Evolutionary conservation across 129 eudicot genomes (phyloP).

Genomic region (Helichrysum umbraculigerum): DNA sequence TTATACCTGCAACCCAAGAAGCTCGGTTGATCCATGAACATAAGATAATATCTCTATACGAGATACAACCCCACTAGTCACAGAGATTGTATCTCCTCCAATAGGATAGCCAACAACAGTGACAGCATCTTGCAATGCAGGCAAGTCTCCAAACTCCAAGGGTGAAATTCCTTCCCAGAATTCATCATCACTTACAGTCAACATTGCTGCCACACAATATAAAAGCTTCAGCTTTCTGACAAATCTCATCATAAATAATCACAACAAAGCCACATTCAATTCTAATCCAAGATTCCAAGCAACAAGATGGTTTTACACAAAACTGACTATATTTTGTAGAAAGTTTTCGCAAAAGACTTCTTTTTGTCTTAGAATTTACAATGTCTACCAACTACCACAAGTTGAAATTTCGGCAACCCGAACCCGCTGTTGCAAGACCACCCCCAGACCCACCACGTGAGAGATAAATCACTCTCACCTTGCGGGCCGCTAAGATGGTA

Average conservation of each 20-base stretch:
- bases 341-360: constrained; percentile 8
- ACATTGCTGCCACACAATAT: constrained; percentile 42
- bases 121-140: constrained; percentile 62
- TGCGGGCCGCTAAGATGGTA: too few relatives aligned
- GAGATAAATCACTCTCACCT: too few relatives aligned
- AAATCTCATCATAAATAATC: neutral
- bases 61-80: constrained; percentile 68
- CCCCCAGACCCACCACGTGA: too few relatives aligned
- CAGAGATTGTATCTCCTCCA: constrained; percentile 67
- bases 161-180: constrained; percentile 64
- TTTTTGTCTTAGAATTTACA: constrained; percentile 2
- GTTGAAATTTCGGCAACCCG: too few relatives aligned
- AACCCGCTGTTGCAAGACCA: too few relatives aligned
- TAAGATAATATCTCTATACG: constrained; percentile 64
- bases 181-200: constrained; percentile 58
- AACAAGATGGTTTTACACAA: neutral
- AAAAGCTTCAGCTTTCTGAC: neutral
- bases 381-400: constrained; percentile 11
- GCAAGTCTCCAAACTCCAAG: constrained; percentile 64
- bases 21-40: constrained; percentile 70
- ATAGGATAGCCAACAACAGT: constrained; percentile 69
- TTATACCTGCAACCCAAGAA: constrained; percentile 65
- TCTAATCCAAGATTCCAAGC: neutral
- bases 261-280: neutral
- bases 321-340: neutral